A percentile compares a stretch with the other conserved stretches of the same genome.
phyloP scores from a whole-genome alignment of 2,329 filamentous ascomycete species.

The Onygenales sp. region DNA sequence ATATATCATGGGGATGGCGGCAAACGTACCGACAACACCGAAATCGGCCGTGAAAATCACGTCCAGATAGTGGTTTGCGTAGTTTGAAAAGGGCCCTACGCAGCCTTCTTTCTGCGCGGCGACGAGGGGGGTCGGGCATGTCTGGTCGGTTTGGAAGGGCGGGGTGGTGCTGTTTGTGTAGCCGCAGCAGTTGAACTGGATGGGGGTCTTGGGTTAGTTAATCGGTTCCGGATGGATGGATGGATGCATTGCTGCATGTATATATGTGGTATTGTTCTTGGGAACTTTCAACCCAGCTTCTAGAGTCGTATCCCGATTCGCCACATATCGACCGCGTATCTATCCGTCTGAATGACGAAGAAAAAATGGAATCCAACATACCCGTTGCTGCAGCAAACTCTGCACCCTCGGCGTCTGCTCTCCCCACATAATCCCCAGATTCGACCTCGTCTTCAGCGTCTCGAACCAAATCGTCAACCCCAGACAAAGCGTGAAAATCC shows the following conservation, averaged over 20 bases:
- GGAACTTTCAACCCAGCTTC: too few relatives aligned
- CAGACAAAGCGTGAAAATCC: constrained; percentile 55
- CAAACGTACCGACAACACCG: constrained; percentile 57
- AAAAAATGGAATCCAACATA: constrained; percentile 29
- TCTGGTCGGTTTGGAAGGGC: constrained; percentile 59
- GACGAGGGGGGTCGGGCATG: constrained; percentile 60
- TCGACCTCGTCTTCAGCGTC: constrained; percentile 58
- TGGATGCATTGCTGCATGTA: too few relatives aligned
- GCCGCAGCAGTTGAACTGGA: constrained; percentile 69
- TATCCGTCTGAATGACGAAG: too few relatives aligned
- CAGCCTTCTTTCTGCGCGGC: constrained; percentile 64
- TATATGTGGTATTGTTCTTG: too few relatives aligned
- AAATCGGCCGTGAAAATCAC: constrained; percentile 71
- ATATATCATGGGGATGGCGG: background rate
- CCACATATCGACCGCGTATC: too few relatives aligned
- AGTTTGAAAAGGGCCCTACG: constrained; percentile 55
- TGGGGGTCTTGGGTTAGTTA: background rate
- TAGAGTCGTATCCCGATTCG: too few relatives aligned
- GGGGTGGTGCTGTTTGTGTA: constrained; percentile 64
- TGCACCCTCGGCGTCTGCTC: constrained; percentile 49
- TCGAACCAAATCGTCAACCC: constrained; percentile 63
- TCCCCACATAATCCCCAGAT: constrained; percentile 53
- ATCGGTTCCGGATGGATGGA: too few relatives aligned
- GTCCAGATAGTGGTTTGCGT: constrained; percentile 63
- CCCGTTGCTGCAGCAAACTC: constrained; percentile 60